Percentiles rank a stretch among this genome's conserved stretches.
phyloP scores from a whole-genome alignment of 2,329 filamentous ascomycete species.

The Fusarium lateritium region DNA sequence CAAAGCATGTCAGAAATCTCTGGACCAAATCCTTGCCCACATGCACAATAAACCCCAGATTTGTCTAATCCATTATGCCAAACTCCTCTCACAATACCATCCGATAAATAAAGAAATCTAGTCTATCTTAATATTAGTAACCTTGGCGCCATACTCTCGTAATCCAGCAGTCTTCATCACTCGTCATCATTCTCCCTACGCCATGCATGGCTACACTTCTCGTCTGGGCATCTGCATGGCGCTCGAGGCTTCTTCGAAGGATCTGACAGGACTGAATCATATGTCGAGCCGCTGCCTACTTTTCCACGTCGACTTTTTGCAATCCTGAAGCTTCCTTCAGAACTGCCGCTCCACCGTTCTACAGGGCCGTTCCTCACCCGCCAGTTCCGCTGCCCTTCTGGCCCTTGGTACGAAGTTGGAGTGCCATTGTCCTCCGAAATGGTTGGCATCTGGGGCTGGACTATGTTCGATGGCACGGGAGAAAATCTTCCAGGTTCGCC shows the following conservation, averaged over 20 bases:
- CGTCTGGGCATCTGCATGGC: not conserved
- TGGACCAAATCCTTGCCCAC: not conserved
- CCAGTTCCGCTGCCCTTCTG: not conserved
- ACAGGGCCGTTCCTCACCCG: not conserved
- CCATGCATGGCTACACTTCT: not conserved
- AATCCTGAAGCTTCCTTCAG: not conserved
- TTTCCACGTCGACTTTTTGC: not conserved
- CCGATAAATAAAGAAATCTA: not conserved
- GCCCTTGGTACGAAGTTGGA: not conserved
- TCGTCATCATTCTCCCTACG: not conserved
- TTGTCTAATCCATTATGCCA: not conserved
- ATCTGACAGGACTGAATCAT: not conserved
- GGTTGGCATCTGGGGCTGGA: no score
- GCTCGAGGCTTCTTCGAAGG: not conserved
- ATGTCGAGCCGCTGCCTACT: not conserved
- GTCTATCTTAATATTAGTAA: not conserved
- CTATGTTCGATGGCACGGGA: no score
- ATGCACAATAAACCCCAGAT: not conserved
- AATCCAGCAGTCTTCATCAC: not conserved
- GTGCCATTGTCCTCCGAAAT: not conserved
- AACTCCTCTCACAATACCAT: not conserved
- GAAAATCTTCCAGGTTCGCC: not conserved
- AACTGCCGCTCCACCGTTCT: not conserved
- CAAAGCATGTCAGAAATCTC: no score
- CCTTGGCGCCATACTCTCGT: not conserved